Evolutionary conservation across 2,329 filamentous ascomycete genomes (phyloP).

Genomic region (Cercospora nicotianae): DNA sequence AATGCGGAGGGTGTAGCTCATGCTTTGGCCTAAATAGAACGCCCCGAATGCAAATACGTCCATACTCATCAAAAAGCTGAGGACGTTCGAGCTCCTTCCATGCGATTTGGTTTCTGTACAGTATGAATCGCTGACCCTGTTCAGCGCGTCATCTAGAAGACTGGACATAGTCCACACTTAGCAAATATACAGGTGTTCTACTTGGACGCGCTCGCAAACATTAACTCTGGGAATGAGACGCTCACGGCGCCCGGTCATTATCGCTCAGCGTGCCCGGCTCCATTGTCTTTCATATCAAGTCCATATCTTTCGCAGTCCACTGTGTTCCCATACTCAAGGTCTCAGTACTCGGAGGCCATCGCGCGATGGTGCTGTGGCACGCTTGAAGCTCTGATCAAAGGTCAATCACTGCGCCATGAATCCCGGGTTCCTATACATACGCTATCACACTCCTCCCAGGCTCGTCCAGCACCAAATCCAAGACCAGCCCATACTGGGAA

Average conservation of each 20-base stretch:
- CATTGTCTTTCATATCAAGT: neutral
- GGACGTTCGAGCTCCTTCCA: neutral
- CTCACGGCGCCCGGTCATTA: neutral
- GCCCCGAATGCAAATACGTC: neutral
- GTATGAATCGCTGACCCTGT: neutral
- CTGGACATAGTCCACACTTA: neutral
- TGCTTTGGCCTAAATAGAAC: neutral
- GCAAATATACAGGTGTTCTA: neutral
- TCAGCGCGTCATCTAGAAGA: neutral
- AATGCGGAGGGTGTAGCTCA: neutral
- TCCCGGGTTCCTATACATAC: conserved; percentile 39
- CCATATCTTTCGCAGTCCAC: neutral
- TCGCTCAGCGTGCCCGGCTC: neutral
- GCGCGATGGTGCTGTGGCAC: conserved; percentile 49
- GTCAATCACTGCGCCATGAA: neutral
- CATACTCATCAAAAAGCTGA: neutral
- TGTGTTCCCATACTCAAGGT: conserved; percentile 32
- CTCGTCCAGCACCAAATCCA: conserved; percentile 92
- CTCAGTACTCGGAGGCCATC: conserved; percentile 52
- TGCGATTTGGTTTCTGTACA: neutral
- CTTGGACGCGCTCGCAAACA: neutral
- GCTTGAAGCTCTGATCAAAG: conserved; percentile 52
- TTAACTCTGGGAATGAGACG: neutral
- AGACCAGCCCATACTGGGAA: conserved; percentile 96
- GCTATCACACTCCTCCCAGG: conserved; percentile 97